Base-by-base conservation (phyloP, 345 rosid species). In the Turritis glabra region DNA sequence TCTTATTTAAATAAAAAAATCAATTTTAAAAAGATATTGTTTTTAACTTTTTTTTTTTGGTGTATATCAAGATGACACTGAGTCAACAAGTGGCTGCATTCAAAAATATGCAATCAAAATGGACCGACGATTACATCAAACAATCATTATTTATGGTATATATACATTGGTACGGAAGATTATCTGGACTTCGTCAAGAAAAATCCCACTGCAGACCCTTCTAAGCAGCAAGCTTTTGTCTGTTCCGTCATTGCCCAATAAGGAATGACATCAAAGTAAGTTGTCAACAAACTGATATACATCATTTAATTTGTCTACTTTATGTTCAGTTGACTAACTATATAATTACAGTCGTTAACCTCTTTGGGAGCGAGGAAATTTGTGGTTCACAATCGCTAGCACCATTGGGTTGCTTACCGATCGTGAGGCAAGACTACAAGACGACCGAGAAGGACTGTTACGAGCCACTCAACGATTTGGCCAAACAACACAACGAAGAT, bases 401-500 rank as follows among this genome's bases (percentile, higher is more conserved):
- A 64, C 82, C 79, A 2, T 37, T 75, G 26, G 77, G 76, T 13
- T 75, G 79, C 15, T 69, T 79, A 48, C 77, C 79, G 1, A 69
- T 69, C 23, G 43, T 64, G 4, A 57, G 59, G 17, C 79, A 79
- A 64, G 72, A 62, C 6, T 48, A 55, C 40, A 32, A 18, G 18
- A 60, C 71, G 18, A 60, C 71, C 9, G 61, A 56, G 2, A 38
- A 14, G 15, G 54, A 54, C 2, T 79, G 82, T 62, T 50, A 62
- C 43, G 56, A 47, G 53, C 50, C 14, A 38, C 67, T 74, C 22
- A 52, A 62, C 12, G 33, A 6, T 15, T 25, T 79, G 43, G 79
- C 82, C 17, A 67, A 14, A 62, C 79, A 62, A 68, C 82, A 79
- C 63, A 79, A 79, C 56, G 71, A 8, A 53, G 23, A 27, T 79